Base-by-base conservation (phyloP, 1,139 yeast species). In the Entelexis sorbosivorans region DNA sequence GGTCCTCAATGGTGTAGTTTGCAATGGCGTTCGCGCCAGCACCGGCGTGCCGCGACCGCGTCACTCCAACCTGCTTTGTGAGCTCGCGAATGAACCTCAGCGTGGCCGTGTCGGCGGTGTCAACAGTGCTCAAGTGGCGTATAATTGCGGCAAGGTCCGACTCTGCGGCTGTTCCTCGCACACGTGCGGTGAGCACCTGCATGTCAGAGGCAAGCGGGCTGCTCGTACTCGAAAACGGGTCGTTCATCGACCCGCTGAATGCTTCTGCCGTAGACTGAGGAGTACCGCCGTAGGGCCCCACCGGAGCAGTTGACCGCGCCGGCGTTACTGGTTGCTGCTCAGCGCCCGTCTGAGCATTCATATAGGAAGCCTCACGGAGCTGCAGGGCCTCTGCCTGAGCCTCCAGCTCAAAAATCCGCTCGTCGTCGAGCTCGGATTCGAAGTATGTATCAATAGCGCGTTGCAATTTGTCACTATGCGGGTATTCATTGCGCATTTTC, bases 1-100 rank as follows among this genome's bases (percentile, higher is more conserved):
- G 73, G 56, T 82, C 73, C 62, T 87, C 93, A 38, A 91, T 84
- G 0, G 95, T 89, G 58, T 87, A 79, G 49, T 85, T 87, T 61
- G 88, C 75, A 6, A 88, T 85, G 9, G 89, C 75, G 40, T 82
- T 86, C 56, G 82, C 81, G 59, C 82, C 83, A 10, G 70, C 66
- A 16, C 77, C 72, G 22, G 83, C 81, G 16, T 66, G 28, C 11
- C 29, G 63, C 28, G 69, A 61, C 22, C 70, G 63, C 53, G 70
- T 72, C 75, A 81, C 74, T 4, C 91, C 79, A 9, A 91, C 80
- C 62, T 86, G 86, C 31, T 91, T 83, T 26, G 88, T 76, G 57
- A 91, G 74, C 1, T 89, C 89, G 68, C 89, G 95, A 56, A 89
- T 77, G 53, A 91, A 71, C 61, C 88, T 78, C 60, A 47, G 44